Evolutionary conservation across 1,139 yeast species (phyloP).

Genomic region (Geotrichum bryndzae): DNA sequence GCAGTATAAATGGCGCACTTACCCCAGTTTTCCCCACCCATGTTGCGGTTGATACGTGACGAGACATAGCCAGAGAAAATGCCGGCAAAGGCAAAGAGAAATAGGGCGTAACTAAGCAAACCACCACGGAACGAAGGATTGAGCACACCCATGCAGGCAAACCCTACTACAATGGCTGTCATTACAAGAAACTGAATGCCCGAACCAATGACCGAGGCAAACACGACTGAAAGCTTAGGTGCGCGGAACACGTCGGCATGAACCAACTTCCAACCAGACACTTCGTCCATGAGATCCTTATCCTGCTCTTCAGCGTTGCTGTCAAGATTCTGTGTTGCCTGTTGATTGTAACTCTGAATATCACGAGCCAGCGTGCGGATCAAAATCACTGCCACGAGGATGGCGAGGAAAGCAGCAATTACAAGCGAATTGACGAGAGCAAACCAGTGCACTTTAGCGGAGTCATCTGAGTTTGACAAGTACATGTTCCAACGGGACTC

Average conservation of each 20-base stretch:
- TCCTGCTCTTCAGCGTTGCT: conserved; percentile 24
- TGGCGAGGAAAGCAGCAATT: conserved; percentile 51
- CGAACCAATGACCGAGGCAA: conserved; percentile 59
- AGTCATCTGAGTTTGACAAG: conserved; percentile 49
- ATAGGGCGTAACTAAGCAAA: conserved; percentile 53
- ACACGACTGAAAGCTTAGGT: conserved; percentile 44
- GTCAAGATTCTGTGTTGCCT: conserved; percentile 17
- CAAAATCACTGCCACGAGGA: conserved; percentile 59
- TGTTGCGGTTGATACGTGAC: conserved; percentile 51
- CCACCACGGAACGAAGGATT: conserved; percentile 63
- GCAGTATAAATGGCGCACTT: conserved; percentile 30
- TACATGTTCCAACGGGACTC: conserved; percentile 71
- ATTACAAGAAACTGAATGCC: conserved; percentile 71
- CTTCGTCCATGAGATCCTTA: conserved; percentile 29
- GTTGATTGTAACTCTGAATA: conserved; percentile 37
- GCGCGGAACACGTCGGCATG: conserved; percentile 49
- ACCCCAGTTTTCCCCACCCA: conserved; percentile 39
- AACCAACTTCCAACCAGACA: conserved; percentile 51
- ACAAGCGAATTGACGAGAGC: conserved; percentile 62
- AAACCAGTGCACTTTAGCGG: conserved; percentile 60
- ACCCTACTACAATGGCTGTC: conserved; percentile 51
- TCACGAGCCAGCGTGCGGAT: conserved; percentile 45
- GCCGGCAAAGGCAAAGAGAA: conserved; percentile 63
- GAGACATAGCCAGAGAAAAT: conserved; percentile 69
- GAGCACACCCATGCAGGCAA: conserved; percentile 54